A percentile compares a stretch with the other conserved stretches of the same genome.
phyloP scores from a whole-genome alignment of 163 green algal species.

The Picocystis sp. region DNA sequence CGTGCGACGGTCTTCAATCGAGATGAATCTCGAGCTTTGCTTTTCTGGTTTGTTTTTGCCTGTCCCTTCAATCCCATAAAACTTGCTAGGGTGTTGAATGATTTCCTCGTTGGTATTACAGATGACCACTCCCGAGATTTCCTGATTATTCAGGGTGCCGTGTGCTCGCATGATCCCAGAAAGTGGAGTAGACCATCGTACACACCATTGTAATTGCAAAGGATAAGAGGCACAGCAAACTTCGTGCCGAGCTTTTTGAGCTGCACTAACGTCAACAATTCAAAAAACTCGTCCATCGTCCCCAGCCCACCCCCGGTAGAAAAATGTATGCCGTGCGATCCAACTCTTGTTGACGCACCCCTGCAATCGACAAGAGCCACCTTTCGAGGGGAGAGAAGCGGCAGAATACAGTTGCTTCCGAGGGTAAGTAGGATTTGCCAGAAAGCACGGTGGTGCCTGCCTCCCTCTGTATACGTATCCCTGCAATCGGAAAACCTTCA shows the following conservation, averaged over 20 bases:
- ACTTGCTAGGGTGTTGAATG: no score
- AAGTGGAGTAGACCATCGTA: constrained; percentile 36
- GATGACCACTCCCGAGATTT: no score
- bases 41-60: no score
- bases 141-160: no score
- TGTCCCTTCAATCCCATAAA: no score
- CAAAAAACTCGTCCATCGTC: constrained; percentile 45
- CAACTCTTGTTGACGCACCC: constrained; percentile 19
- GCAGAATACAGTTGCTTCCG: constrained; percentile 34
- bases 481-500: not conserved
- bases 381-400: constrained; percentile 47
- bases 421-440: constrained; percentile 24
- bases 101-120: no score
- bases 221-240: constrained; percentile 29
- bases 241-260: constrained; percentile 38
- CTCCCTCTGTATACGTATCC: constrained; percentile 46
- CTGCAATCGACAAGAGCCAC: constrained; percentile 38
- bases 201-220: constrained; percentile 41
- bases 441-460: constrained; percentile 49
- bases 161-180: constrained; percentile 4
- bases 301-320: constrained; percentile 42
- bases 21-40: no score
- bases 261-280: constrained; percentile 43
- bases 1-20: no score
- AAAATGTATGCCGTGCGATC: constrained; percentile 48